Evolutionary conservation across 805 yeast genomes (phyloP).

Genomic region (Candida ovalis): DNA sequence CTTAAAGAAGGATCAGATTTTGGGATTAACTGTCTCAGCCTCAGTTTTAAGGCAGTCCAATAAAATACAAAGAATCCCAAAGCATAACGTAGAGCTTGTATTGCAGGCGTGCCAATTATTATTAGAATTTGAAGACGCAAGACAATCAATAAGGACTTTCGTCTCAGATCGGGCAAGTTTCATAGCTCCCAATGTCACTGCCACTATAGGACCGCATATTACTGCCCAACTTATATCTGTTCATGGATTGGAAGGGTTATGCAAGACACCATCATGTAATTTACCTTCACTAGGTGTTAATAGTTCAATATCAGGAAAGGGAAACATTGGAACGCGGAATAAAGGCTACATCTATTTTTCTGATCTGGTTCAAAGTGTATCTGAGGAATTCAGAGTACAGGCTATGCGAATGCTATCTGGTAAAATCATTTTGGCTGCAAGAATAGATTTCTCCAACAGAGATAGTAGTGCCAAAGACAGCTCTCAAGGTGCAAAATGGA

Average conservation of each 20-base stretch:
- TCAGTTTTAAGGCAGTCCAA: conserved; percentile 36
- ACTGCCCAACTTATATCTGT: conserved; percentile 70
- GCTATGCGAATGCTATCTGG: conserved; percentile 78
- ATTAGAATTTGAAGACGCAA: conserved; percentile 40
- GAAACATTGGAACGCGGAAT: conserved; percentile 48
- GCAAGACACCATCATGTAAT: conserved; percentile 78
- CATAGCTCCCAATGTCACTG: conserved; percentile 78
- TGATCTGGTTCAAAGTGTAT: conserved; percentile 55
- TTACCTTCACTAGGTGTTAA: conserved; percentile 71
- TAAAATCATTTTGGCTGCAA: conserved; percentile 75
- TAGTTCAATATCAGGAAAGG: conserved; percentile 37
- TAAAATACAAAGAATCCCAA: conserved; percentile 18
- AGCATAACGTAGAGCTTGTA: conserved; percentile 35
- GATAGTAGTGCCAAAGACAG: conserved; percentile 31
- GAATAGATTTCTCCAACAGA: conserved; percentile 56
- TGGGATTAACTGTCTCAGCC: conserved; percentile 74
- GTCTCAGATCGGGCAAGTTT: conserved; percentile 52
- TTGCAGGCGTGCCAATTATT: conserved; percentile 45
- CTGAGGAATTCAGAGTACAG: conserved; percentile 56
- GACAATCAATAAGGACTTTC: conserved; percentile 43
- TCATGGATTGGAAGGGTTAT: conserved; percentile 66
- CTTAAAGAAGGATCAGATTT: conserved; percentile 58
- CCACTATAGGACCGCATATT: conserved; percentile 65
- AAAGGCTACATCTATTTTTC: conserved; percentile 67
- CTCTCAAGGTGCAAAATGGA: conserved; percentile 54